These are phyloP conservation scores for Tetracladium maxilliforme DNA, from an alignment of 2,329 filamentous ascomycete genomes.

Conservation along the genomic window DNA sequence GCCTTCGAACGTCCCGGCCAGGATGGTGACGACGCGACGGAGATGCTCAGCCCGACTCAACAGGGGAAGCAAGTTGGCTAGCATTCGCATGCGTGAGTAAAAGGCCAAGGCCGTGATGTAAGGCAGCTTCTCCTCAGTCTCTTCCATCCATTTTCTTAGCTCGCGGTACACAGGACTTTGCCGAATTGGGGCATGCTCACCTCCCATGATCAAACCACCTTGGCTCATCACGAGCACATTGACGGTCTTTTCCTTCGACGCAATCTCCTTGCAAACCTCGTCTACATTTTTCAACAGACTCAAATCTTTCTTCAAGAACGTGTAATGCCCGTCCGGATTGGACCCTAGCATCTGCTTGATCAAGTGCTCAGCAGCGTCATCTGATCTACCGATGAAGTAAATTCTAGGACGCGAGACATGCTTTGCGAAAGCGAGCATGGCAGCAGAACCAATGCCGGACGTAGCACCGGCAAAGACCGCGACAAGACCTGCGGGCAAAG, in stretches of 20 bases:
- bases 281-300: slow-evolving; percentile 31
- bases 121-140: slow-evolving; percentile 36
- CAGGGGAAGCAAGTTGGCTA: slow-evolving; percentile 39
- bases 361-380: slow-evolving; percentile 22
- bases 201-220: slow-evolving; percentile 22
- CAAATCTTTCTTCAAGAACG: slow-evolving; percentile 29
- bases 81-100: slow-evolving; percentile 43
- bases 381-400: slow-evolving; percentile 31
- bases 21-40: slow-evolving; percentile 38
- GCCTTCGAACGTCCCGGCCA: slow-evolving; percentile 35
- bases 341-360: slow-evolving; percentile 22
- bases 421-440: slow-evolving; percentile 26
- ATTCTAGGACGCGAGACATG: slow-evolving; percentile 22
- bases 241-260: slow-evolving; percentile 30
- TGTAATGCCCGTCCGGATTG: slow-evolving; percentile 26
- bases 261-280: slow-evolving; percentile 31
- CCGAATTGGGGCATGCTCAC: slow-evolving; percentile 2
- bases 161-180: not conserved
- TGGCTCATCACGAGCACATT: slow-evolving; percentile 39
- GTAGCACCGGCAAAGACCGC: slow-evolving; percentile 35
- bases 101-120: slow-evolving; percentile 30
- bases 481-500: slow-evolving; percentile 22
- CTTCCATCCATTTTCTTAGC: slow-evolving; percentile 1
- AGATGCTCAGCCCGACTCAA: slow-evolving; percentile 28
- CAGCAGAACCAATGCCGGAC: slow-evolving; percentile 31